Base-by-base conservation (phyloP, 345 rosid genomes). In the Excoecaria agallocha region DNA sequence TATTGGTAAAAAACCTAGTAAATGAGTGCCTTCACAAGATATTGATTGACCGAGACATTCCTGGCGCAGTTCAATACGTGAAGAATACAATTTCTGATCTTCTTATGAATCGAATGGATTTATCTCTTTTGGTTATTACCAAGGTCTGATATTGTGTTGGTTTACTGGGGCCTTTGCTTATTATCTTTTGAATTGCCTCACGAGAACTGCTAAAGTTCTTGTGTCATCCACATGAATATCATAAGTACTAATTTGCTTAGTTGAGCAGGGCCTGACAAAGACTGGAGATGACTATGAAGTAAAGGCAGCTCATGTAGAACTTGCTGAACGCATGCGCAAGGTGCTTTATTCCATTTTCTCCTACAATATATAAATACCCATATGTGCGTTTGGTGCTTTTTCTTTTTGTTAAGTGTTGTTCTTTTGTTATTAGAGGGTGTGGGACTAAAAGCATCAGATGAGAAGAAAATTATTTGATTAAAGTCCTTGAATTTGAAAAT, bases 301-400 rank as follows among this genome's bases (percentile, higher is more conserved):
- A 55, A 95, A 95, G 87, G 76, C 96, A 73, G 99, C 98, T 80
- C 98, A 95, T 79, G 99, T 89, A 73, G 92, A 93, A 82, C 96
- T 95, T 76, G 99, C 98, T 71, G 98, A 95, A 77, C 96, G 99
- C 74, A 95, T 95, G 98, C 97, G 98, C 78, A 95, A 91, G 98
- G 98, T 95, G 75, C 65, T 48, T 50, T 49, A 58, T 65, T 70
- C 46, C 4, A 0, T 37, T 25, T 52, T 55, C 20, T 20, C 3
- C 60, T 66, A 3, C 0, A 37, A 1, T 37, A 62, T 22, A 25
- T 30, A 17, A 30, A 11, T 64, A 39, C 17, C 6, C 22, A 39
- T 38, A 6, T 57, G 6, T 56, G 10, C 11, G 43, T 54, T 48
- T 63, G 38, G 39, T 35, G 51, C 17, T 48, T 19, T 24, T 15